Conservation (phyloP, 75 land plant genomes). For the Sequoiadendron giganteum region DNA sequence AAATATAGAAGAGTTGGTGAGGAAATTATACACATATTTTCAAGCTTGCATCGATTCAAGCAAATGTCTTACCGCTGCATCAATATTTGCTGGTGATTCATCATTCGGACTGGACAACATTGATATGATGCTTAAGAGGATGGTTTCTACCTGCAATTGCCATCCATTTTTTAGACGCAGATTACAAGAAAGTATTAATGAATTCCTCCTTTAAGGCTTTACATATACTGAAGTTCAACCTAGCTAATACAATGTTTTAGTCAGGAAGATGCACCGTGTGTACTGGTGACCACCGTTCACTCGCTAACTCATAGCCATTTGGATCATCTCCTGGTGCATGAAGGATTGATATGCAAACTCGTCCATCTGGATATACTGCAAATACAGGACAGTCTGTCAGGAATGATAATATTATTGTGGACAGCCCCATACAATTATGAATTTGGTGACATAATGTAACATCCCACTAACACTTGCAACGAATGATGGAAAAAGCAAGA, state of each 20-base stretch:
- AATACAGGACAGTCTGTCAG: neutral
- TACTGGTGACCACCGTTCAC: constrained; percentile 87
- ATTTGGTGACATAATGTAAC: neutral
- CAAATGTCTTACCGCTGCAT: constrained; percentile 48
- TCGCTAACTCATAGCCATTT: constrained; percentile 91
- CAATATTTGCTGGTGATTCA: constrained; percentile 72
- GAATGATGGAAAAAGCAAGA: too few species aligned
- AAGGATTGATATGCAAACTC: constrained; percentile 90
- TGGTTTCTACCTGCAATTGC: constrained; percentile 59
- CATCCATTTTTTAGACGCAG: neutral
- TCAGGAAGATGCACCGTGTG: constrained; percentile 44
- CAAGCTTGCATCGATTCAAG: neutral
- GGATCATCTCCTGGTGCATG: constrained; percentile 96
- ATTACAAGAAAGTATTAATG: neutral
- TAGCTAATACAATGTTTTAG: neutral
- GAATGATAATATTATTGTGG: neutral
- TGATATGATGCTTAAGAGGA: constrained; percentile 71
- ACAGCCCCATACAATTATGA: neutral
- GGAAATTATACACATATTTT: neutral
- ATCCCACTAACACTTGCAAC: neutral
- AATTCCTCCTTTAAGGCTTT: neutral
- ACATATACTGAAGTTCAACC: neutral
- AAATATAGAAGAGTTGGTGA: neutral
- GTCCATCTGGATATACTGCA: constrained; percentile 89
- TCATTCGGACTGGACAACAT: constrained; percentile 76